Base-by-base conservation (phyloP, 2,329 filamentous ascomycete species). In the Xylariales sp. region DNA sequence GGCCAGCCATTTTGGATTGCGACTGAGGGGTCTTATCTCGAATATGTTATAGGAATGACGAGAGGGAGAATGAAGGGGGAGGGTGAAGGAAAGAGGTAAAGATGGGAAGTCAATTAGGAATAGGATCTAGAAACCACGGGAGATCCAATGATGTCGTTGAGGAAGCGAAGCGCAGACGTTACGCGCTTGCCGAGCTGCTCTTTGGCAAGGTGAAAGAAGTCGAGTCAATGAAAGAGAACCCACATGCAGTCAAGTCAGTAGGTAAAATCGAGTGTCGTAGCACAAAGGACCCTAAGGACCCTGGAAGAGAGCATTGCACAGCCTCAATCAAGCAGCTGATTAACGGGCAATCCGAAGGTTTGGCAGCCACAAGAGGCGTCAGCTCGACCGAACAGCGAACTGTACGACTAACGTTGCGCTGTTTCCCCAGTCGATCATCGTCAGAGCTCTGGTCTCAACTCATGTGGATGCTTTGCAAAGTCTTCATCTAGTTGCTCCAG, bases 1-100 rank as follows among this genome's bases (percentile, higher is more conserved):
- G 70, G 54, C 76, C 76, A 56, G 74, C 68, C 76, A 80, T 80
- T 46, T 46, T 43, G 45, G 43, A 24, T 14, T 47, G 46, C 43
- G 44, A 44, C 24, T 9, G 43, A 37, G 39, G 31, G 35, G 39
- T 33, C 38, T 40, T 40, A 22, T 40, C 29, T 29, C 25, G 16
- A 12, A 11, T 38, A 14, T 38, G n/a, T 16, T 38, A 28, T 36
- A 11, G 15, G 14, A 16, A 16, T 16, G 11, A 14, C 22, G 35
- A 38, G n/a, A 15, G 25, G 35, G 35, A 14, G 18, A 18, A 20
- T 18, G 15, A n/a, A 12, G 27, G 24, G 25, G 15, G 18, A 38
- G 21, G 16, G n/a, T 16, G 20, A 12, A 14, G 22, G 15, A 14
- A 39, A 18, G 27, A 27, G 14, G 35, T 8, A 14, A 21, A 21